phyloP scores from a whole-genome alignment of 2,329 filamentous ascomycete genomes.

The Chrysoporthe deuterocubensis region DNA sequence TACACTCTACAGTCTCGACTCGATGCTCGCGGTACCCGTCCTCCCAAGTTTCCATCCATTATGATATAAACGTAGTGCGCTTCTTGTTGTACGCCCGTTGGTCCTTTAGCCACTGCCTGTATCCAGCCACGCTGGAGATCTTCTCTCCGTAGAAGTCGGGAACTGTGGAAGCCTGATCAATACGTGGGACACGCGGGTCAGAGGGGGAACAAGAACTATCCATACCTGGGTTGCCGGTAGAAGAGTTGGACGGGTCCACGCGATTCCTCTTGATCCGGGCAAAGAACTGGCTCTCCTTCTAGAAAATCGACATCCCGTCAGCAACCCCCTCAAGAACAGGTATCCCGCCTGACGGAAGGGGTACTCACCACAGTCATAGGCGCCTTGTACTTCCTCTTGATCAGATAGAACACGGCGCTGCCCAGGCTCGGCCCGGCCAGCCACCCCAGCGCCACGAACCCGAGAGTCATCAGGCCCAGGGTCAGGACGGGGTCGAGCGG shows the following conservation, averaged over 20 bases:
- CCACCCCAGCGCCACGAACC: constrained; percentile 84
- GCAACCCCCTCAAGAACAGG: background rate
- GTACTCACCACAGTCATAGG: constrained; percentile 72
- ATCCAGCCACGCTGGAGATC: constrained; percentile 89
- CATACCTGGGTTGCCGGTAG: constrained; percentile 80
- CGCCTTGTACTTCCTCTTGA: constrained; percentile 70
- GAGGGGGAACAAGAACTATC: constrained; percentile 4
- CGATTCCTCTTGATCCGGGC: constrained; percentile 88
- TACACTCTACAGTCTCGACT: background rate
- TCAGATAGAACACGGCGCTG: constrained; percentile 75
- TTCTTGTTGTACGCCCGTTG: constrained; percentile 97
- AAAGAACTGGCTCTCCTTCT: constrained; percentile 96
- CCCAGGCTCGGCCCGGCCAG: constrained; percentile 83
- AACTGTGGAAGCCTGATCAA: constrained; percentile 50
- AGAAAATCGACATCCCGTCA: constrained; percentile 23
- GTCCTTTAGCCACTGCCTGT: constrained; percentile 95
- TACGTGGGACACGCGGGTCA: background rate
- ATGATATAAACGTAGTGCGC: constrained; percentile 66
- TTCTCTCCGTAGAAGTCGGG: constrained; percentile 99
- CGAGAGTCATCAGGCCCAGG: constrained; percentile 78
- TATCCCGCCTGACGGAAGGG: background rate
- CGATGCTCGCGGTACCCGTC: background rate
- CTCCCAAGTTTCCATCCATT: constrained; percentile 30
- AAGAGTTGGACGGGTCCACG: constrained; percentile 87
- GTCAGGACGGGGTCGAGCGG: constrained; percentile 88